phyloP scores from a whole-genome alignment of 352 stramenopile genomes.

The Phytophthora citrophthora region DNA sequence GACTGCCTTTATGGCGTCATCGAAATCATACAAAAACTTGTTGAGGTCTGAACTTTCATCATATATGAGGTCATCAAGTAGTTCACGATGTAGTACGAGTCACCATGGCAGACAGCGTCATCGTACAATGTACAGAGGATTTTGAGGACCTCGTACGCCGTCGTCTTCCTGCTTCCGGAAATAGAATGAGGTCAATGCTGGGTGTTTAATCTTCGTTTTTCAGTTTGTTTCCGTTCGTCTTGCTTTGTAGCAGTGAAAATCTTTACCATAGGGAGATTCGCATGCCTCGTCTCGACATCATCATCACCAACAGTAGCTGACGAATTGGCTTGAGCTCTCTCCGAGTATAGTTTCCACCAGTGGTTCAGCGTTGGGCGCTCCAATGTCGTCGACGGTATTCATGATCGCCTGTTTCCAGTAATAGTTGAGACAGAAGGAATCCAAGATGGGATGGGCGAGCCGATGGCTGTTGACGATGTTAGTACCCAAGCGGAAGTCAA shows the following conservation, averaged over 20 bases:
- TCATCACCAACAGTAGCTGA: no score
- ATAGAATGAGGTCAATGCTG: not conserved
- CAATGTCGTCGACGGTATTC: no score
- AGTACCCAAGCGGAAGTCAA: no score
- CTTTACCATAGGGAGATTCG: not conserved
- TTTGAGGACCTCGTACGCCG: not conserved
- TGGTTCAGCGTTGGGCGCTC: no score
- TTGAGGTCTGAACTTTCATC: not conserved
- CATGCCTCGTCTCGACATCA: no score
- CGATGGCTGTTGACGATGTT: no score
- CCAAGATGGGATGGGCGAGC: no score
- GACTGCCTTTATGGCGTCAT: not conserved
- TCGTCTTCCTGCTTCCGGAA: slow-evolving; percentile 1
- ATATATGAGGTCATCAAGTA: slow-evolving; percentile 5
- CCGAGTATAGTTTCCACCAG: no score
- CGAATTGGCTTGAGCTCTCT: no score
- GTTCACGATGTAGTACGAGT: slow-evolving; percentile 3
- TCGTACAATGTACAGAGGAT: slow-evolving; percentile 8
- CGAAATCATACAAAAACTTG: slow-evolving; percentile 1
- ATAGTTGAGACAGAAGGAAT: no score
- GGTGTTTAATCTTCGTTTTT: slow-evolving; percentile 1
- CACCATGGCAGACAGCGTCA: not conserved
- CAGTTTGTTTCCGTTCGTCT: not conserved
- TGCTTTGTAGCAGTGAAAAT: slow-evolving; percentile 1
- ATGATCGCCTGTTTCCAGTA: no score